phyloP scores from a whole-genome alignment of 2,329 filamentous ascomycete species.

The Diaporthe helianthi region DNA sequence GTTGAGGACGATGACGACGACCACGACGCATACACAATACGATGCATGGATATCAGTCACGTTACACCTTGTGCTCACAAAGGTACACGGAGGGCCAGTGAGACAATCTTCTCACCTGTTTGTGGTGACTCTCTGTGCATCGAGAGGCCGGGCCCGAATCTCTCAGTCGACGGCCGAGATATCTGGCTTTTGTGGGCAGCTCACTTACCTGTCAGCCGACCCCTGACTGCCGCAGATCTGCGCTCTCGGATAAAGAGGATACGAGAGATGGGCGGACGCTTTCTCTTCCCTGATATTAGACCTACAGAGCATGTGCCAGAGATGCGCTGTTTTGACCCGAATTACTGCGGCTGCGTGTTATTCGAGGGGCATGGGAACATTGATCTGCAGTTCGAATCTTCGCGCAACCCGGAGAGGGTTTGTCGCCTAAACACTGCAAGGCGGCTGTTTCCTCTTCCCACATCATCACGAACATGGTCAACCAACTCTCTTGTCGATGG shows the following conservation, averaged over 20 bases:
- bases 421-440: too few species aligned
- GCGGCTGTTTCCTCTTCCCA: too few species aligned
- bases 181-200: slow-evolving; percentile 5
- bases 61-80: background rate
- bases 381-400: background rate
- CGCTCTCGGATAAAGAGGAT: background rate
- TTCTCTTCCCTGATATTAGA: background rate
- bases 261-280: background rate
- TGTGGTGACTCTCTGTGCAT: too few species aligned
- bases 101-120: background rate
- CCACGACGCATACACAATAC: too few species aligned
- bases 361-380: background rate
- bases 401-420: background rate
- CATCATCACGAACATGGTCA: too few species aligned
- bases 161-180: background rate
- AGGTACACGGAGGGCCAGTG: background rate
- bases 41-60: background rate
- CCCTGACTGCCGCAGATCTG: background rate
- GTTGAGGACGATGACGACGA: too few species aligned
- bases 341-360: slow-evolving; percentile 5
- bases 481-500: too few species aligned
- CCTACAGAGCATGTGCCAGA: background rate
- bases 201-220: background rate
- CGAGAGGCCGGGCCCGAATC: background rate
- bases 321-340: slow-evolving; percentile 15